These are phyloP conservation scores for Hypoxylon intermedium DNA, from an alignment of 495 filamentous ascomycete species.

Conservation along the genomic window DNA sequence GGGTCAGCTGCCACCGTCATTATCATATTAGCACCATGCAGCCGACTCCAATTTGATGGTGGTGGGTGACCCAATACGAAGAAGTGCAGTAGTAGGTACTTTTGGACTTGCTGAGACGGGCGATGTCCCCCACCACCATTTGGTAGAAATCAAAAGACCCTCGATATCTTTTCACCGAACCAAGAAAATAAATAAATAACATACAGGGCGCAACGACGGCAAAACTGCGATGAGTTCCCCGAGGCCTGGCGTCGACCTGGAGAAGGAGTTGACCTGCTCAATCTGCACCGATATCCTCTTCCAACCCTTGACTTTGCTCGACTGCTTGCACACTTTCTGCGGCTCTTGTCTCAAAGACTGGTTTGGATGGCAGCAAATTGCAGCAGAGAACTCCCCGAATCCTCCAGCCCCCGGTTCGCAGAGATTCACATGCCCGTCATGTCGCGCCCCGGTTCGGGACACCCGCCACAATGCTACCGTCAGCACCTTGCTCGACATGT, in stretches of 20 bases:
- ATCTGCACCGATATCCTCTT: constrained; percentile 97
- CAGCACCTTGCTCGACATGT: constrained; percentile 83
- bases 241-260: constrained; percentile 65
- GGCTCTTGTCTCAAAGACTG: constrained; percentile 93
- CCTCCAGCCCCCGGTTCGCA: constrained; percentile 54
- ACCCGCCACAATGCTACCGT: constrained; percentile 85
- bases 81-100: constrained; percentile 26
- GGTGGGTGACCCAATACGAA: constrained; percentile 26
- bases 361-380: constrained; percentile 72
- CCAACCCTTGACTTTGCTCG: constrained; percentile 92
- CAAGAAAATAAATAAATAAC: too few relatives aligned
- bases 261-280: constrained; percentile 90
- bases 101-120: too few relatives aligned
- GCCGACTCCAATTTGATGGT: constrained; percentile 18
- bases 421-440: constrained; percentile 88
- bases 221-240: constrained; percentile 26
- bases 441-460: constrained; percentile 81
- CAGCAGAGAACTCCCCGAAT: constrained; percentile 52
- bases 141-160: not conserved
- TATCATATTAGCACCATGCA: constrained; percentile 30
- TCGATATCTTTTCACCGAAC: not conserved
- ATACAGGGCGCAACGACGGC: constrained; percentile 7
- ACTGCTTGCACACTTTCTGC: constrained; percentile 98
- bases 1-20: constrained; percentile 22
- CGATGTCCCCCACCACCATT: constrained; percentile 20